Conservation (phyloP, 2,329 filamentous ascomycete genomes). For the Aspergillus tubingensis region DNA sequence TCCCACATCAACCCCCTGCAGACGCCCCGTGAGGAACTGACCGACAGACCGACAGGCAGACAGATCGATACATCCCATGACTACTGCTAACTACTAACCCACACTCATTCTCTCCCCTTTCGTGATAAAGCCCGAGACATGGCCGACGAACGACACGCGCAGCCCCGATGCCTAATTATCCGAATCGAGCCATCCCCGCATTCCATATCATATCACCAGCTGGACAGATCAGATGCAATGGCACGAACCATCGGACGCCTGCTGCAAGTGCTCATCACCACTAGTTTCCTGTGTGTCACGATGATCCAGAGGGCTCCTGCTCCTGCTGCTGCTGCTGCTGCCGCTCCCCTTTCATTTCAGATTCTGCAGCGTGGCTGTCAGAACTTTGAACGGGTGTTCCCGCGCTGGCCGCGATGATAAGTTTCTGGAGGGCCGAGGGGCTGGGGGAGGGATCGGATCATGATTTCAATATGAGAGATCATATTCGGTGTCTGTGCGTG, state of each 20-base stretch:
- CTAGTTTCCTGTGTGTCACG: background rate
- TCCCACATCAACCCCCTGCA: background rate
- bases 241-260: background rate
- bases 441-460: background rate
- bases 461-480: background rate
- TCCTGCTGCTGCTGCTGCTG: background rate
- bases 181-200: background rate
- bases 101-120: too few species aligned
- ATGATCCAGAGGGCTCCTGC: background rate
- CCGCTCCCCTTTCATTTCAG: background rate
- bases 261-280: slow-evolving; percentile 2
- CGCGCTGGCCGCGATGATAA: slow-evolving; percentile 8
- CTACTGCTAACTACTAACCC: too few species aligned
- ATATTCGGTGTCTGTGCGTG: background rate
- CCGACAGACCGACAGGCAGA: background rate
- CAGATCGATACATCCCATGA: too few species aligned
- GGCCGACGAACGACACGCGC: background rate
- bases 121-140: too few species aligned
- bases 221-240: background rate
- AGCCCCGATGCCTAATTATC: background rate
- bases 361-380: slow-evolving; percentile 2
- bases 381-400: slow-evolving; percentile 4
- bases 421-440: too few species aligned
- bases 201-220: slow-evolving; percentile 2
- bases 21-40: background rate